Evolutionary conservation across 306 rosid species (phyloP), one percentile per base, ranked within the genome.

Genomic region (Trifolium repens): DNA sequence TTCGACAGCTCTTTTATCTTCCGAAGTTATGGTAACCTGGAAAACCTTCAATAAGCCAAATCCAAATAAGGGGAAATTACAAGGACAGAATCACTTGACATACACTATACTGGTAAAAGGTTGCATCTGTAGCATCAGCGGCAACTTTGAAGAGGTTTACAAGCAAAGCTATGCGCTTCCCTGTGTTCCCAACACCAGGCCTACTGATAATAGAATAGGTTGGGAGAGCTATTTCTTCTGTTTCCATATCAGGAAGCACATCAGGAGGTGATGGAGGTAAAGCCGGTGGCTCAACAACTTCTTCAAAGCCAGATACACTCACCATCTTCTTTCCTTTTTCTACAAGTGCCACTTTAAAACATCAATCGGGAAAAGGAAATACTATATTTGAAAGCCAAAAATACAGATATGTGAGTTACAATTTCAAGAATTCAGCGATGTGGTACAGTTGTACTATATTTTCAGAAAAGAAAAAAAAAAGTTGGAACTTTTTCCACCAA

Each of bases 61-160:
- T 60, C 49, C 73, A 59, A 8, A 30, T 60, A 70, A 63, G 1
- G 5, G 5, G 50, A 75, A 70, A 67, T 6, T 55, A 17, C 81
- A 61, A 43, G 55, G 67, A 61, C n/a, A 62, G n/a, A 61, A 30
- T 3, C 71, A 27, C 46, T 43, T 63, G 55, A 76, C 96, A 72
- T 90, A 94, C 98, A 82, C 52, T 85, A 69, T 94, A 94, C 84
- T 91, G 98, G 82, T 82, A 91, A 87, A 94, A 94, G 9, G 83
- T 73, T 34, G 96, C 89, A 79, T 94, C 92, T 4, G 88, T 85
- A 73, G 57, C 83, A 58, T 61, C 73, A 35, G 84, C 71, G 40
- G 89, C 78, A 67, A 89, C 97, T 81, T 82, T 80, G 52, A 89
- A 94, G 84, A 88, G 90, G 77, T 94, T 94, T 32, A 88, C 60